phyloP scores from a whole-genome alignment of 306 rosid genomes.

The Cucurbita ficifolia region DNA sequence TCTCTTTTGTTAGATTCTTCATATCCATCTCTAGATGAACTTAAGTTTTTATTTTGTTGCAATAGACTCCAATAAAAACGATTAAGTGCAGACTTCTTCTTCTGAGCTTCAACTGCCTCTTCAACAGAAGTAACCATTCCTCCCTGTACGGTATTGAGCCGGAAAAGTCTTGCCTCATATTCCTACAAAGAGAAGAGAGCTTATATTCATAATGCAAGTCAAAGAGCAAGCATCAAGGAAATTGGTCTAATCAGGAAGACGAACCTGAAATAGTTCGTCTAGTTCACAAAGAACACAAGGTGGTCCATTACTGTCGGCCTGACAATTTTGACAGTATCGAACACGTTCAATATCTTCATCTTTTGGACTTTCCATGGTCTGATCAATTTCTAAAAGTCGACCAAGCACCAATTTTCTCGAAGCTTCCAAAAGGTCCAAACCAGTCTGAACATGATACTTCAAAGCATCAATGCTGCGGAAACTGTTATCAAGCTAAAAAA shows the following conservation, averaged over 20 bases:
- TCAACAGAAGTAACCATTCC: constrained; percentile 69
- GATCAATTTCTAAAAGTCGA: constrained; percentile 68
- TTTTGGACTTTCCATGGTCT: constrained; percentile 70
- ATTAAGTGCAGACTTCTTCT: constrained; percentile 57
- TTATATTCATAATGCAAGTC: constrained; percentile 3
- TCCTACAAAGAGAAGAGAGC: constrained; percentile 29
- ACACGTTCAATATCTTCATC: constrained; percentile 71
- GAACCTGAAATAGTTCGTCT: constrained; percentile 78
- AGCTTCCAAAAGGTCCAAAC: constrained; percentile 68
- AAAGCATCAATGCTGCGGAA: constrained; percentile 57
- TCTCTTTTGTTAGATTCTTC: constrained; percentile 63
- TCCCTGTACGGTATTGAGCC: constrained; percentile 55
- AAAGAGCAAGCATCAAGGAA: constrained; percentile 11
- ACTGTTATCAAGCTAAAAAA: constrained; percentile 31
- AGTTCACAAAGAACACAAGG: constrained; percentile 69
- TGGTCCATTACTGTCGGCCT: constrained; percentile 59
- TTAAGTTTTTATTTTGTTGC: constrained; percentile 32
- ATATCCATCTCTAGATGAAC: constrained; percentile 16
- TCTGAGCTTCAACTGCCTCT: constrained; percentile 81
- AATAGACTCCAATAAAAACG: constrained; percentile 63
- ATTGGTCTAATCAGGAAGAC: constrained; percentile 10
- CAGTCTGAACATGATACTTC: constrained; percentile 77
- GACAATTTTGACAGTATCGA: constrained; percentile 75
- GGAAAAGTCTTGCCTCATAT: constrained; percentile 80
- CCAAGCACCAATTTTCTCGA: constrained; percentile 63